A percentile compares a stretch with the other conserved stretches of the same genome.
These are phyloP conservation scores for Stromatinia cepivora DNA, from an alignment of 2,329 filamentous ascomycete species.

Conservation along the genomic window DNA sequence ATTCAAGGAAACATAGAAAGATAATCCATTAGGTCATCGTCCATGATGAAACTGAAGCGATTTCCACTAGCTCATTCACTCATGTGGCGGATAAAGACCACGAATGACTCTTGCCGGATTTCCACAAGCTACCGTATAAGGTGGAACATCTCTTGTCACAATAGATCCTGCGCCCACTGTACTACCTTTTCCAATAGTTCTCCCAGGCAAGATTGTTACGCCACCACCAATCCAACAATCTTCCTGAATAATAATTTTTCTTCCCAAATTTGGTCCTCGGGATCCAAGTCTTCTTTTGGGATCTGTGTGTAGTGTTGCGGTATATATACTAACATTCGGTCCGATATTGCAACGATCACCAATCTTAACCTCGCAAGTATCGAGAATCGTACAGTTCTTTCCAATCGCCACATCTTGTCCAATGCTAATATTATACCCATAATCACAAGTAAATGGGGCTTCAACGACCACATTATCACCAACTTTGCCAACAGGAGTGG, in stretches of 20 bases:
- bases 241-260: constrained; percentile 72
- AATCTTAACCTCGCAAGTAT: constrained; percentile 80
- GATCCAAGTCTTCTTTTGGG: constrained; percentile 72
- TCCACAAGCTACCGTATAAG: constrained; percentile 41
- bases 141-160: constrained; percentile 48
- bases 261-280: constrained; percentile 69
- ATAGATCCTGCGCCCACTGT: constrained; percentile 56
- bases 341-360: constrained; percentile 76
- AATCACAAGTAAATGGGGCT: constrained; percentile 87
- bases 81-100: constrained; percentile 33
- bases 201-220: constrained; percentile 59
- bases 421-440: constrained; percentile 91
- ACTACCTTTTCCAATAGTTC: constrained; percentile 53
- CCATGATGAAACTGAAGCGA: background rate
- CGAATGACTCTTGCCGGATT: constrained; percentile 41
- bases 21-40: background rate
- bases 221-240: constrained; percentile 66
- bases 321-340: constrained; percentile 84
- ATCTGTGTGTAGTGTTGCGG: constrained; percentile 70
- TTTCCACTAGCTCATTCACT: constrained; percentile 8
- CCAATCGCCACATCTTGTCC: constrained; percentile 83
- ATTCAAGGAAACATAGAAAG: background rate
- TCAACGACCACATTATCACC: constrained; percentile 79
- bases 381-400: constrained; percentile 80
- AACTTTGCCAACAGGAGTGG: constrained; percentile 60